Base-by-base conservation (phyloP, 176 grass and related monocot genomes). In the Secale cereale region DNA sequence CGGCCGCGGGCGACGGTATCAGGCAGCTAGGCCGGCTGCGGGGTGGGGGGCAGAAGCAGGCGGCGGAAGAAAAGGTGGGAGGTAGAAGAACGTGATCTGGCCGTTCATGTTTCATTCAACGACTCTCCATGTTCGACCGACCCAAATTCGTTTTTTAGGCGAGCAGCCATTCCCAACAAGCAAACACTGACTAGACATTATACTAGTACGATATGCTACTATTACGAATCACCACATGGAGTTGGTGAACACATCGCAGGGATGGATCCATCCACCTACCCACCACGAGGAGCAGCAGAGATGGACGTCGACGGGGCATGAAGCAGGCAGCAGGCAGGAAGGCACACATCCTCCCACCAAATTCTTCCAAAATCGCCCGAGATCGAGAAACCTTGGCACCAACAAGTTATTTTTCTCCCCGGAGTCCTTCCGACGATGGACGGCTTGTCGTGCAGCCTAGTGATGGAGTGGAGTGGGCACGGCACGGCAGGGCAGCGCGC, bases 321-420 rank as follows among this genome's bases (percentile, higher is more conserved):
- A 52, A 83, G n/a, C n/a, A 66, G 23, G 46, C 50, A 23, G 67
- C 66, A 78, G 69, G 68, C 67, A 81, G 59, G 77, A 77, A 82
- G 83, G 82, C 82, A 89, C 87, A 89, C 33, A 89, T 81, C 77
- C 87, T 81, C 78, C 78, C 81, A 76, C 82, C 88, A 87, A 74
- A 74, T 90, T 83, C 84, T 86, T 87, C 88, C 74, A 60, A 67
- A 86, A 82, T 68, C 57, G 26, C 76, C 28, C 57, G 13, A 83
- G 71, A 88, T 62, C 25, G 27, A 16, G 11, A 16, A 84, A 43
- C 52, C 29, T 71, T 86, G 41, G 62, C 45, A 60, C 83, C 57
- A 78, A 41, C 52, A 26, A 14, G 19, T 46, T 77, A 30, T 59
- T 54, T 11, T 69, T 41, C 23, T 73, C 37, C 2, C 9, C 11